These are phyloP conservation scores for Terfezia claveryi DNA, from an alignment of 495 filamentous ascomycete genomes.

Conservation along the genomic window DNA sequence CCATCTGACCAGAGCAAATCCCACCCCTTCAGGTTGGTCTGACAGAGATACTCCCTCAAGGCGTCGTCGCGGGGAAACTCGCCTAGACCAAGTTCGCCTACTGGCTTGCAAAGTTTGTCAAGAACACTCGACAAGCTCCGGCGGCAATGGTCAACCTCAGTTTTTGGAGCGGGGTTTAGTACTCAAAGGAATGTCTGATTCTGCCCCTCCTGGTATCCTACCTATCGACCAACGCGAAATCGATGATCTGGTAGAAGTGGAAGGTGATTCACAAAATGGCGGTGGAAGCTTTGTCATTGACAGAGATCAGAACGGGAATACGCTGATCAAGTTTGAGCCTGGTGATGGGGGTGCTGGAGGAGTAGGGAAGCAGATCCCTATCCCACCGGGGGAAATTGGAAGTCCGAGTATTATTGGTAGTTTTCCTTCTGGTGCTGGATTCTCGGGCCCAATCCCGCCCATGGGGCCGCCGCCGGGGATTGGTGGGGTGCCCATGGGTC, in stretches of 20 bases:
- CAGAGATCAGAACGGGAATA: neutral
- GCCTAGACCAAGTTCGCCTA: slow-evolving; percentile 12
- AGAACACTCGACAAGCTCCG: slow-evolving; percentile 12
- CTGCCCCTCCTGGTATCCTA: slow-evolving; percentile 31
- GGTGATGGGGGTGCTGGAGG: neutral
- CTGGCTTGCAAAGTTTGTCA: slow-evolving; percentile 13
- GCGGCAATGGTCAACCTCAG: slow-evolving; percentile 19
- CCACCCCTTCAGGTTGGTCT: slow-evolving; percentile 13
- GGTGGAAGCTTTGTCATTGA: slow-evolving; percentile 46
- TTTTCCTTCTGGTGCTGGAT: neutral
- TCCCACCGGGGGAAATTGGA: neutral
- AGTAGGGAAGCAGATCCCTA: neutral
- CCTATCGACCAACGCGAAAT: neutral
- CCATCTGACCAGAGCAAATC: slow-evolving; percentile 1
- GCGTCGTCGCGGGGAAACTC: slow-evolving; percentile 11
- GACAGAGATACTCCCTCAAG: slow-evolving; percentile 14
- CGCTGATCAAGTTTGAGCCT: neutral
- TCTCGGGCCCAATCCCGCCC: neutral
- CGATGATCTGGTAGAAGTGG: slow-evolving; percentile 48
- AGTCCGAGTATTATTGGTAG: neutral
- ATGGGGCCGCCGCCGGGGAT: neutral
- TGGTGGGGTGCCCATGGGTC: neutral
- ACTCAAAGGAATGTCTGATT: slow-evolving; percentile 39
- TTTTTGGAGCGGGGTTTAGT: slow-evolving; percentile 48
- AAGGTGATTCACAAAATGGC: slow-evolving; percentile 69